A percentile compares a stretch with the other conserved stretches of the same genome.
These are phyloP conservation scores for Tolypocladium tropicale DNA, from an alignment of 2,329 filamentous ascomycete genomes.

Conservation along the genomic window DNA sequence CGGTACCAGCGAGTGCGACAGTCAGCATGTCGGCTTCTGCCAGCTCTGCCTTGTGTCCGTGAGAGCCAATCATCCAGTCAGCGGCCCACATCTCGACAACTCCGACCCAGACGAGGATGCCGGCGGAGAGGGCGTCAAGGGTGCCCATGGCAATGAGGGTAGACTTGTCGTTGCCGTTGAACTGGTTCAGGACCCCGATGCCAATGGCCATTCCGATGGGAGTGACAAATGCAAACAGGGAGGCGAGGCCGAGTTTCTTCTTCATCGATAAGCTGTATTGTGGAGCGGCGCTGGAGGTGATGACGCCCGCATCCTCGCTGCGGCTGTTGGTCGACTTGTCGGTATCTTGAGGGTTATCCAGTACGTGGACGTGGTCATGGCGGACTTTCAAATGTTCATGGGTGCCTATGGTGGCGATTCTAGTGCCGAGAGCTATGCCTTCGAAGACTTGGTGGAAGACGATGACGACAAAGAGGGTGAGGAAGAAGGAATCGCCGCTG, in stretches of 20 bases:
- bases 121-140: constrained; percentile 62
- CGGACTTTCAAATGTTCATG: constrained; percentile 7
- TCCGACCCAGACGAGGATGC: constrained; percentile 71
- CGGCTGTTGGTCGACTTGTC: constrained; percentile 14
- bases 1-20: constrained; percentile 38
- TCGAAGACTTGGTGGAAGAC: constrained; percentile 74
- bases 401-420: constrained; percentile 51
- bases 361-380: constrained; percentile 6
- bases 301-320: constrained; percentile 9
- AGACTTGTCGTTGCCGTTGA: constrained; percentile 61
- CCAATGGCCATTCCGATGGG: constrained; percentile 75
- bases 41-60: constrained; percentile 36
- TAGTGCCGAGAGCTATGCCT: constrained; percentile 61
- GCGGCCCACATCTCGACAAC: constrained; percentile 70
- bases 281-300: constrained; percentile 6
- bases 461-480: constrained; percentile 55
- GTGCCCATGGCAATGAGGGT: constrained; percentile 66
- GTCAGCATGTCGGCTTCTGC: constrained; percentile 36
- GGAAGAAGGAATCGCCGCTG: constrained; percentile 43
- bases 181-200: constrained; percentile 56
- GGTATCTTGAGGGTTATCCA: constrained; percentile 7
- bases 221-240: constrained; percentile 59
- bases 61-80: constrained; percentile 53
- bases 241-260: constrained; percentile 51
- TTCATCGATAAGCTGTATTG: constrained; percentile 21